Evolutionary conservation across 441 rosid genomes (phyloP).

Genomic region (Adansonia grandidieri): DNA sequence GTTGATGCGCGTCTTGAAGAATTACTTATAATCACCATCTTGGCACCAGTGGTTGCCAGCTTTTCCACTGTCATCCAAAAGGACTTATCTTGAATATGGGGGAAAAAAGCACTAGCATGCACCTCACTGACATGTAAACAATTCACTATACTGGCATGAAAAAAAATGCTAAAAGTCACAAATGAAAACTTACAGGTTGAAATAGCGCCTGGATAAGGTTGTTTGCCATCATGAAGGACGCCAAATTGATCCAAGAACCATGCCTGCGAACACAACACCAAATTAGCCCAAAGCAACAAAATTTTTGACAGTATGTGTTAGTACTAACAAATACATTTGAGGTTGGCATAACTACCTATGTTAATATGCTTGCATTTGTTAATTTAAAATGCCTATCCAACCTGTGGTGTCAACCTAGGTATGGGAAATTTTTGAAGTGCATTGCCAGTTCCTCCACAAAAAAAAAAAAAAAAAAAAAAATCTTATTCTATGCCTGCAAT

Average conservation of each 20-base stretch:
- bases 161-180: conserved; percentile 32
- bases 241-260: conserved; percentile 96
- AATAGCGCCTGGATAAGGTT: conserved; percentile 91
- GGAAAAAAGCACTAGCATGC: conserved; percentile 7
- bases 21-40: conserved; percentile 83
- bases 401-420: too few species aligned
- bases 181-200: conserved; percentile 65
- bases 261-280: conserved; percentile 50
- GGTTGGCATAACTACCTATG: not conserved
- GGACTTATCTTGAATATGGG: conserved; percentile 4
- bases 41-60: conserved; percentile 71
- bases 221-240: conserved; percentile 91
- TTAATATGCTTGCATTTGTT: not conserved
- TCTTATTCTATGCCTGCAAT: not conserved
- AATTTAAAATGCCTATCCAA: not conserved
- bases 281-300: conserved; percentile 11
- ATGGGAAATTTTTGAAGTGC: not conserved
- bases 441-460: not conserved
- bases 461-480: too few species aligned
- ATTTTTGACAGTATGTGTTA: not conserved
- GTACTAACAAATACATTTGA: conserved; percentile 18
- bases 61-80: conserved; percentile 60
- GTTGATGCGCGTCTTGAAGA: conserved; percentile 90
- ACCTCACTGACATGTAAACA: conserved; percentile 9
- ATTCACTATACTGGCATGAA: not conserved